phyloP scores from a whole-genome alignment of 805 yeast species.

The Kuraishia piskuri region DNA sequence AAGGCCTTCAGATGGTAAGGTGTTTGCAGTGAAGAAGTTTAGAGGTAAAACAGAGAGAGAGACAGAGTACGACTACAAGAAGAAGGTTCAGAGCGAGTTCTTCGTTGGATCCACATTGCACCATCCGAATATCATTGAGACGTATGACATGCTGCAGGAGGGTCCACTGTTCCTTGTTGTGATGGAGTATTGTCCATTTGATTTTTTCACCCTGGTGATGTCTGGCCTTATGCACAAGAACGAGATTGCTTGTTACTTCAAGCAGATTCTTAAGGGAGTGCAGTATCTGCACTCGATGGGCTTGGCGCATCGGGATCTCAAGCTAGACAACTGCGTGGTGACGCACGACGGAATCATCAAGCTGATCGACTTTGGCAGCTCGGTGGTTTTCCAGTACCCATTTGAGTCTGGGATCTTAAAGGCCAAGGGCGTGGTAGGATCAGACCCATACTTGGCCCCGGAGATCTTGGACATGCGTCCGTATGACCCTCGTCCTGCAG shows the following conservation, averaged over 20 bases:
- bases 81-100: slow-evolving; percentile 76
- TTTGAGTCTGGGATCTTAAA: slow-evolving; percentile 46
- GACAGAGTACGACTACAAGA: slow-evolving; percentile 57
- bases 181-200: slow-evolving; percentile 91
- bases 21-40: slow-evolving; percentile 85
- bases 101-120: slow-evolving; percentile 70
- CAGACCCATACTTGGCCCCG: slow-evolving; percentile 94
- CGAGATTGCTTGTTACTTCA: slow-evolving; percentile 76
- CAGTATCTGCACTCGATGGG: slow-evolving; percentile 72
- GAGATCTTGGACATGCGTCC: slow-evolving; percentile 53
- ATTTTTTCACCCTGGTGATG: slow-evolving; percentile 91
- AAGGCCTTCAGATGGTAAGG: slow-evolving; percentile 45
- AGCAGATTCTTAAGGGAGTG: slow-evolving; percentile 73
- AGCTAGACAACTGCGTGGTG: slow-evolving; percentile 90
- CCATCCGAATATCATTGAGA: slow-evolving; percentile 75
- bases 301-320: slow-evolving; percentile 87
- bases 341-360: slow-evolving; percentile 66
- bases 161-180: slow-evolving; percentile 57
- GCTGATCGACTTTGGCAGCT: slow-evolving; percentile 89
- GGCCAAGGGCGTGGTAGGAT: slow-evolving; percentile 86
- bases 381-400: slow-evolving; percentile 71
- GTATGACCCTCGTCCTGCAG: slow-evolving; percentile 85
- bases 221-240: slow-evolving; percentile 63
- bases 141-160: slow-evolving; percentile 73
- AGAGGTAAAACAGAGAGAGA: slow-evolving; percentile 58